These are phyloP conservation scores for Fusarium sp. DNA, from an alignment of 2,329 filamentous ascomycete species.

Conservation along the genomic window DNA sequence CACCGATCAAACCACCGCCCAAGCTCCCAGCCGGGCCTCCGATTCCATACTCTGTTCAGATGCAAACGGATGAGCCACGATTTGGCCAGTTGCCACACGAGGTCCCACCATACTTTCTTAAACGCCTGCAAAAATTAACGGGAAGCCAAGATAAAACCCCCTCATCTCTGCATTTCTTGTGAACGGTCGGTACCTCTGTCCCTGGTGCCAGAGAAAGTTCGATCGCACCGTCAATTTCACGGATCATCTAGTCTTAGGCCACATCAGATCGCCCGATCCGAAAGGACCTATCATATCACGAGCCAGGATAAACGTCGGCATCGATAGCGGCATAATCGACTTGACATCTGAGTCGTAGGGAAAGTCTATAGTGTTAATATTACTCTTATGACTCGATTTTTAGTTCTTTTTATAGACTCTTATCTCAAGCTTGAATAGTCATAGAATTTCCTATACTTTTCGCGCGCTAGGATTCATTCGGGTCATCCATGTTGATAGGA, in stretches of 20 bases:
- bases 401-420: not conserved
- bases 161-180: constrained; percentile 1
- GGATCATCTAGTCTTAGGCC: not conserved
- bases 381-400: not conserved
- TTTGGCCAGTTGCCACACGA: constrained; percentile 4
- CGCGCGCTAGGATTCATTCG: not conserved
- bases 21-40: not conserved
- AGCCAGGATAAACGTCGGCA: not conserved
- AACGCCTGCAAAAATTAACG: not conserved
- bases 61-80: constrained; percentile 1
- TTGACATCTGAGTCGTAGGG: constrained; percentile 2
- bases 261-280: not conserved
- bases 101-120: not conserved
- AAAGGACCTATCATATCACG: not conserved
- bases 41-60: not conserved
- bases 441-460: not conserved
- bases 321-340: not conserved
- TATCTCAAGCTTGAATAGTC: not conserved
- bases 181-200: not conserved
- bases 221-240: not conserved
- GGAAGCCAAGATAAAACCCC: constrained; percentile 1
- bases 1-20: not conserved
- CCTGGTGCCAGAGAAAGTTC: not conserved
- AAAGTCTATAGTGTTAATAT: constrained; percentile 1
- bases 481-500: not conserved